Evolutionary conservation across 306 rosid genomes (phyloP).

Genomic region (Casuarina equisetifolia): DNA sequence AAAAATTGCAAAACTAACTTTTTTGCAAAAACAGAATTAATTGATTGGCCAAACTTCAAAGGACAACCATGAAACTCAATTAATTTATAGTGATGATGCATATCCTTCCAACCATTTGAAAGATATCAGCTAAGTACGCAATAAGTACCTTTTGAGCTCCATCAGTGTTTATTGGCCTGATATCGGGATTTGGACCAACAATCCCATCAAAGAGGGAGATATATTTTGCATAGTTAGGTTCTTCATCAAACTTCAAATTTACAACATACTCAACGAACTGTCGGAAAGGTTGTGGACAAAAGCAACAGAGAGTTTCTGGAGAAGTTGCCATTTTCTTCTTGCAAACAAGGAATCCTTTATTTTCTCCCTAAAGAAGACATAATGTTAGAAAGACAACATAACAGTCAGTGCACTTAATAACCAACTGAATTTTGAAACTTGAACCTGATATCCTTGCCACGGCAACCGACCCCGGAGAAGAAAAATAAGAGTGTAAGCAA

Average conservation of each 20-base stretch:
- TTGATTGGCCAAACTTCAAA: not conserved
- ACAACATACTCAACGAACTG: conserved; percentile 76
- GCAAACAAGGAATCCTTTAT: conserved; percentile 85
- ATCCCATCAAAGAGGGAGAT: conserved; percentile 81
- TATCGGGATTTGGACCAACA: conserved; percentile 80
- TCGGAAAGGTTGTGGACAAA: conserved; percentile 73
- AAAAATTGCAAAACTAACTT: not conserved
- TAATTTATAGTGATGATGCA: not conserved
- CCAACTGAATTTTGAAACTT: not conserved
- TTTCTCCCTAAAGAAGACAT: conserved; percentile 67
- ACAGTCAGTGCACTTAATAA: conserved; percentile 2
- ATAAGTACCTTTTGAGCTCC: conserved; percentile 85
- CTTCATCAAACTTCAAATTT: conserved; percentile 82
- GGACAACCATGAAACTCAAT: not conserved
- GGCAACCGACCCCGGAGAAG: conserved; percentile 90
- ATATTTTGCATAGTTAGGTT: conserved; percentile 81
- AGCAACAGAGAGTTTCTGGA: conserved; percentile 70
- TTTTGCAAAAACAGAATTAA: not conserved
- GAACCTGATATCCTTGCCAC: conserved; percentile 91
- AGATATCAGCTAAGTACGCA: not conserved
- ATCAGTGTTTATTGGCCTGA: conserved; percentile 80
- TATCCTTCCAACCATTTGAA: not conserved
- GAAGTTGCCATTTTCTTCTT: conserved; percentile 87
- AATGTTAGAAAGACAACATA: conserved; percentile 23
- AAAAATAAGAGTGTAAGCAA: conserved; percentile 79